These are phyloP conservation scores for Penicillium hesseltinei DNA, from an alignment of 2,329 filamentous ascomycete species.

Conservation along the genomic window DNA sequence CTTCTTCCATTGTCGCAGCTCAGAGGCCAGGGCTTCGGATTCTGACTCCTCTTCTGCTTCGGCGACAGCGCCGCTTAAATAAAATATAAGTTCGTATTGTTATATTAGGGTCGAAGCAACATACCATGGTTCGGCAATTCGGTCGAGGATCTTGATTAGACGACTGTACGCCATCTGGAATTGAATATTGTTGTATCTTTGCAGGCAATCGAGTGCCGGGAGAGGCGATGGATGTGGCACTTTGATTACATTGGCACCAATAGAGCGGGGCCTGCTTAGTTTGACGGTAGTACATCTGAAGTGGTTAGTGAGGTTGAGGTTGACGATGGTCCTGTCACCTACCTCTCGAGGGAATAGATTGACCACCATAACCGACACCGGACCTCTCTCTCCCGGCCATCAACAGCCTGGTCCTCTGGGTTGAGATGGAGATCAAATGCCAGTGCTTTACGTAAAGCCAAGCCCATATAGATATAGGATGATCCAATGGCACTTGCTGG, in stretches of 20 bases:
- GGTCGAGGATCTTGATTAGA: slow-evolving; percentile 33
- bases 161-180: slow-evolving; percentile 34
- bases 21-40: slow-evolving; percentile 13
- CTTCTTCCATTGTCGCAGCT: slow-evolving; percentile 35
- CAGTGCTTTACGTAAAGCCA: slow-evolving; percentile 54
- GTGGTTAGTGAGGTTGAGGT: slow-evolving; percentile 25
- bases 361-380: slow-evolving; percentile 53
- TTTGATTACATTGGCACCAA: slow-evolving; percentile 11
- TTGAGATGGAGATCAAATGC: slow-evolving; percentile 49
- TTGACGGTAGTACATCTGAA: slow-evolving; percentile 24
- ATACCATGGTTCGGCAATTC: slow-evolving; percentile 24
- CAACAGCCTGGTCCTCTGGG: slow-evolving; percentile 29
- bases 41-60: slow-evolving; percentile 1
- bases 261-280: slow-evolving; percentile 17
- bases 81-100: neutral
- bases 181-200: slow-evolving; percentile 35
- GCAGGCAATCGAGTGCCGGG: slow-evolving; percentile 13
- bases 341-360: slow-evolving; percentile 41
- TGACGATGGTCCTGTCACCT: slow-evolving; percentile 14
- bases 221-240: slow-evolving; percentile 11
- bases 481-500: slow-evolving; percentile 36
- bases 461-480: slow-evolving; percentile 41
- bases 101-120: neutral
- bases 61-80: no score
- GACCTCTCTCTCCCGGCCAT: slow-evolving; percentile 47